Base-by-base conservation (phyloP, 1,139 yeast genomes). In the Magnusiomyces paraingens region DNA sequence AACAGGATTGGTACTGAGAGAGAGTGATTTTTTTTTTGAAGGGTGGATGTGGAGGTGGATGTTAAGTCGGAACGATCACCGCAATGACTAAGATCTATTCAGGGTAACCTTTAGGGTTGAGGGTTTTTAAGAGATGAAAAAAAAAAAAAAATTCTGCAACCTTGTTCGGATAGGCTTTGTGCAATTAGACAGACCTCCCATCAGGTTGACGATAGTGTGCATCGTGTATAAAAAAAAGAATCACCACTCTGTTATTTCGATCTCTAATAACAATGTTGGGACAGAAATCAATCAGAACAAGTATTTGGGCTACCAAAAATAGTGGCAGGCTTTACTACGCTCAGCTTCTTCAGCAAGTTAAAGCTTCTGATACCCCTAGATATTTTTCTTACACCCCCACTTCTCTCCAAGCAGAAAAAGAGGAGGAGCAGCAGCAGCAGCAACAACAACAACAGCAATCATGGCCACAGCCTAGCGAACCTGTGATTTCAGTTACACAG, bases 401-500 rank as follows among this genome's bases (percentile, higher is more conserved):
- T 26, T 26, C 32, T 26, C 8, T 26, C 32, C 32, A 26, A 8
- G 18, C 14, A 11, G 39, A 32, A 45, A 17, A n/a, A 5, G 21
- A 45, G 14, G 12, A 15, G 12, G 14, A 20, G 36, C 20, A 3
- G 22, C 11, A 35, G 10, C 8, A 39, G 22, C 12, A n/a, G 18
- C 32, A 32, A 3, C 20, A 20, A 36, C 20, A 3, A 20, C 11
- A 35, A n/a, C 8, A 39, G 22, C 12, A n/a, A 11, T 18, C 22
- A 18, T 12, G 22, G 21, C 22, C 21, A 5, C 45, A 18, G 45
- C 42, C 29, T 11, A 11, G 14, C 8, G 41, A 11, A 46, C 51
- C 11, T 46, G 17, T 29, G 32, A 47, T 40, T 46, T 46, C 26
- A 40, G 42, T 46, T 40, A 26, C 26, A 46, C 51, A 5, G 51